Conservation (phyloP, 345 rosid species). For the Barbarea vulgaris region DNA sequence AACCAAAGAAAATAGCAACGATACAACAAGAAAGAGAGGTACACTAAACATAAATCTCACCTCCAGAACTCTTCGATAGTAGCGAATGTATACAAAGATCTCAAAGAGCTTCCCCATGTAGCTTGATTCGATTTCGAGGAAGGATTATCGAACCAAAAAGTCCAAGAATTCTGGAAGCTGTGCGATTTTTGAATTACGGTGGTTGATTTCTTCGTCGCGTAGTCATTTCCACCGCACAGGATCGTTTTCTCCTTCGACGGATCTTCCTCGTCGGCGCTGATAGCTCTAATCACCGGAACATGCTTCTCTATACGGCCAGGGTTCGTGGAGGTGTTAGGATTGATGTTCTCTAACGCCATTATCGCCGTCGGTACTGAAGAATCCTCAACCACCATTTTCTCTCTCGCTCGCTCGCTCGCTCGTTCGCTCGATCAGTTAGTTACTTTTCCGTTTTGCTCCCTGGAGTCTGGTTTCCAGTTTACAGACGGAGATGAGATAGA, state of each 20-base stretch:
- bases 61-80: slow-evolving; percentile 86
- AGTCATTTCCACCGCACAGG: background rate
- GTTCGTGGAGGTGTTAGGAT: slow-evolving; percentile 33
- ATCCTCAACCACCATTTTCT: slow-evolving; percentile 25
- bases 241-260: slow-evolving; percentile 59
- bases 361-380: slow-evolving; percentile 21
- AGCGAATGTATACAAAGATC: slow-evolving; percentile 65
- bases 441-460: slow-evolving; percentile 32
- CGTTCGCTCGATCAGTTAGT: slow-evolving; percentile 4
- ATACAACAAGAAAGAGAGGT: background rate
- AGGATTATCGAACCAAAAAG: slow-evolving; percentile 87
- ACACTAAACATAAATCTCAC: slow-evolving; percentile 35
- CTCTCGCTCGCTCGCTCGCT: slow-evolving; percentile 2
- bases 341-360: slow-evolving; percentile 26
- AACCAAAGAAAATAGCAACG: background rate
- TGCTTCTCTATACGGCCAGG: slow-evolving; percentile 19
- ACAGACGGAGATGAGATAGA: slow-evolving; percentile 6
- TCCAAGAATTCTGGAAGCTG: slow-evolving; percentile 76
- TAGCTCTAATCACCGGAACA: slow-evolving; percentile 19
- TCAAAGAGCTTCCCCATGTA: slow-evolving; percentile 80
- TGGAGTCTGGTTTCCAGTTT: slow-evolving; percentile 9
- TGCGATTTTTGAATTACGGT: slow-evolving; percentile 42
- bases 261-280: slow-evolving; percentile 37
- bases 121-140: slow-evolving; percentile 56
- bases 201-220: slow-evolving; percentile 33